Conservation (phyloP, 352 stramenopile species). For the Globisporangium paddicum region DNA sequence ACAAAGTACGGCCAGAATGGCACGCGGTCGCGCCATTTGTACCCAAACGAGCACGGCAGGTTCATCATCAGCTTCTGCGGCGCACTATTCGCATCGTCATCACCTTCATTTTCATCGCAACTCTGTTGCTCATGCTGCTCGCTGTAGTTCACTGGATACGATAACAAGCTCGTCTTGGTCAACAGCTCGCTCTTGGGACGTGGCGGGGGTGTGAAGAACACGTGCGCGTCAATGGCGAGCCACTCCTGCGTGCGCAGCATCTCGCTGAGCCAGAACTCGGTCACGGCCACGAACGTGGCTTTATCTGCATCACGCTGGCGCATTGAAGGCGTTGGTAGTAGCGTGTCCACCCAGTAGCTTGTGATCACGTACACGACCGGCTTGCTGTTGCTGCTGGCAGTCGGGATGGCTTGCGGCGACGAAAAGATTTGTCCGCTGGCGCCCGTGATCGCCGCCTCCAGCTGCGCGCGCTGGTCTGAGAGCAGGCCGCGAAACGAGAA, state of each 20-base stretch:
- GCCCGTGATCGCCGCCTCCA: constrained; percentile 11
- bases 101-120: neutral
- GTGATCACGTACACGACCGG: constrained; percentile 36
- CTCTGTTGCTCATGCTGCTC: neutral
- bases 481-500: constrained; percentile 34
- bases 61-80: constrained; percentile 13
- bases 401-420: neutral
- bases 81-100: constrained; percentile 5
- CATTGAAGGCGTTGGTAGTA: neutral
- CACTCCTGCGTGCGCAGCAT: constrained; percentile 31
- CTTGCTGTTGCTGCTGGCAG: neutral
- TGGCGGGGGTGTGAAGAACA: constrained; percentile 44
- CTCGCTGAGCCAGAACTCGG: constrained; percentile 55
- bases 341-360: constrained; percentile 43
- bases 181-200: neutral
- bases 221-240: constrained; percentile 26
- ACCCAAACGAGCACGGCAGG: constrained; percentile 43
- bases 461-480: constrained; percentile 7
- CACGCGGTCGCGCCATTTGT: constrained; percentile 26
- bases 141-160: constrained; percentile 31
- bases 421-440: constrained; percentile 16
- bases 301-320: neutral
- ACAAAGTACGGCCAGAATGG: constrained; percentile 73
- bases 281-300: constrained; percentile 20
- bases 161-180: constrained; percentile 13